Evolutionary conservation across 2,329 filamentous ascomycete genomes (phyloP).

Genomic region (Pyrenochaeta sp.): DNA sequence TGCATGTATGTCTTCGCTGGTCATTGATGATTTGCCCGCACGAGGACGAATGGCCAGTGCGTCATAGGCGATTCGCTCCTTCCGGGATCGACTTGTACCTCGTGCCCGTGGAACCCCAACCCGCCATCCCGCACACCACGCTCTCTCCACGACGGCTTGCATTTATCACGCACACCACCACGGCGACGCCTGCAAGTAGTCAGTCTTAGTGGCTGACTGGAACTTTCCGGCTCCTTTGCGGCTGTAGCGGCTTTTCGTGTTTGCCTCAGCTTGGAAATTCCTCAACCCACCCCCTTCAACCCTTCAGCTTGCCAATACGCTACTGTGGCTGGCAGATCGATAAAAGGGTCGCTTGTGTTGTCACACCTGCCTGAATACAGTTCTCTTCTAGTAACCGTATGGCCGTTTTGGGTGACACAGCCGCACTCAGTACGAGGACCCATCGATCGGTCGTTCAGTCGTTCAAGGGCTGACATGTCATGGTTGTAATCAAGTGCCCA

Average conservation of each 20-base stretch:
- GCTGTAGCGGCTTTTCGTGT: not conserved
- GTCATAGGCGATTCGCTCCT: constrained; percentile 30
- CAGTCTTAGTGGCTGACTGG: not conserved
- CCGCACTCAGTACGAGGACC: not conserved
- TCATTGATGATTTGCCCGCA: constrained; percentile 41
- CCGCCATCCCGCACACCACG: constrained; percentile 10
- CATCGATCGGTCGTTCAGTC: not conserved
- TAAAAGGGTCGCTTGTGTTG: not conserved
- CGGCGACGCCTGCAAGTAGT: constrained; percentile 6
- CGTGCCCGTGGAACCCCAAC: not conserved
- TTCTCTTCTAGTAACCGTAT: not conserved
- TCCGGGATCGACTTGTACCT: constrained; percentile 14
- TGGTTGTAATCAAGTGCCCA: not conserved
- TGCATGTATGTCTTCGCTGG: constrained; percentile 49
- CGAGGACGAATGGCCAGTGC: constrained; percentile 27
- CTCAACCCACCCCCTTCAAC: not conserved
- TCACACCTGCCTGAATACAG: not conserved
- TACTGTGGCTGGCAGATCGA: not conserved
- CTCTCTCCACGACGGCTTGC: constrained; percentile 22
- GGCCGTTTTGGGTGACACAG: not conserved
- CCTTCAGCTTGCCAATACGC: not conserved
- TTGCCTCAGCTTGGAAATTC: not conserved
- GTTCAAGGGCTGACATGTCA: not conserved
- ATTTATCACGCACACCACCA: constrained; percentile 17
- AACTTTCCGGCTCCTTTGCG: not conserved